These are phyloP conservation scores for Mortierella sp. DNA, from an alignment of 371 early-diverging fungal species.

Conservation along the genomic window DNA sequence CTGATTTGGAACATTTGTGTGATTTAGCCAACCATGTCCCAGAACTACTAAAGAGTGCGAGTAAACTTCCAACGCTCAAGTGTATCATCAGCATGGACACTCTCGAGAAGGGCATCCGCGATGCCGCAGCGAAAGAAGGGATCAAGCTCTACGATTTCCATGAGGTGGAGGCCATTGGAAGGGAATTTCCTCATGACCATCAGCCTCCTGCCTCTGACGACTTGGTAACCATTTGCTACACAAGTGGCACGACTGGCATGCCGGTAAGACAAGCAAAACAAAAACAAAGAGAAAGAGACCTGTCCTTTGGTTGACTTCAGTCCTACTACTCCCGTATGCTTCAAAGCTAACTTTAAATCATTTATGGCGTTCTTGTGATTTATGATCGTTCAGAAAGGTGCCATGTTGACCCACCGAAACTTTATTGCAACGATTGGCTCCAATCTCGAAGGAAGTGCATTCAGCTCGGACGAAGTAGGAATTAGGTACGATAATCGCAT, in stretches of 20 bases:
- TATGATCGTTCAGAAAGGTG: slow-evolving; percentile 56
- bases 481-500: slow-evolving; percentile 42
- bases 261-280: slow-evolving; percentile 73
- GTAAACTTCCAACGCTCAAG: slow-evolving; percentile 68
- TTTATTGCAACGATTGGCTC: slow-evolving; percentile 54
- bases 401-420: slow-evolving; percentile 64
- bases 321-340: not conserved
- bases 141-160: slow-evolving; percentile 62
- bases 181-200: slow-evolving; percentile 57
- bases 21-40: slow-evolving; percentile 71
- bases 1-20: slow-evolving; percentile 57
- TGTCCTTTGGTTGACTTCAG: slow-evolving; percentile 55
- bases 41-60: slow-evolving; percentile 59
- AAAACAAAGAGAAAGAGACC: too few species aligned
- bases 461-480: slow-evolving; percentile 28
- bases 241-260: slow-evolving; percentile 87
- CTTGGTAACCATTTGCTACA: slow-evolving; percentile 81
- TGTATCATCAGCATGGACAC: slow-evolving; percentile 81
- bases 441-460: slow-evolving; percentile 19
- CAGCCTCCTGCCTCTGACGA: slow-evolving; percentile 41
- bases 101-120: slow-evolving; percentile 55
- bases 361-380: slow-evolving; percentile 8
- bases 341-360: too few species aligned
- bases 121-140: slow-evolving; percentile 58
- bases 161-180: slow-evolving; percentile 74